Evolutionary conservation across 2,329 filamentous ascomycete genomes (phyloP), one percentile per base, ranked within the genome.

Genomic region (Exophiala spinifera): DNA sequence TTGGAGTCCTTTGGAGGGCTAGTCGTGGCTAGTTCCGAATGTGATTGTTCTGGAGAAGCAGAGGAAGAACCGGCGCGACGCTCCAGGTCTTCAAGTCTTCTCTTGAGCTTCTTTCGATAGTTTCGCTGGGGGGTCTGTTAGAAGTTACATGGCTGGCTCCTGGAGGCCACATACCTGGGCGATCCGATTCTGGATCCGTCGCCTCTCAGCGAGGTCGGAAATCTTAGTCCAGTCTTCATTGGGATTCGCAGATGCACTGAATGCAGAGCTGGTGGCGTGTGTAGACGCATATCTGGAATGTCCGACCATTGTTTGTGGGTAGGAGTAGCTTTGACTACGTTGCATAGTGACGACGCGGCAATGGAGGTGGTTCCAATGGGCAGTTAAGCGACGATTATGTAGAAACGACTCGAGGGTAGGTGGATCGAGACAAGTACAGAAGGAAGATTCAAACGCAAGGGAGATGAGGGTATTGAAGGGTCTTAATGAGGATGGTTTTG

Each of bases 211-310:
- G 56, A 97, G 85, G 73, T 97, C 92, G 54, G 92, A 95, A 71
- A 97, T 96, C 83, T 96, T 95, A 69, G 92, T 96, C 92, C 92
- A 97, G 77, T 97, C 92, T 76, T 97, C 92, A 69, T 96, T 91
- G 51, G 92, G 89, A 72, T 95, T 95, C 65, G 91, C 92, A 61
- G 90, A 95, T 66, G 87, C 88, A 75, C 89, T 95, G 79, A 95
- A 96, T 65, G 92, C 92, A 75, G 90, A 96, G 77, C 90, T 96
- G 59, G 89, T 95, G 70, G 86, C 86, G 69, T 90, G 85, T 61
- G 76, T 80, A 1, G 63, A 56, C 21, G 63, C 49, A 55, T 64
- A 63, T 55, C 62, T 62, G n/a, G 59, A 56, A 28, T 61, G 55
- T 20, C 53, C 51, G 11, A 53, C 56, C 57, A 60, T 59, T 39